These are phyloP conservation scores for Cryptosporidium parvum DNA, from an alignment of 169 alveolate species.

Conservation along the genomic window DNA sequence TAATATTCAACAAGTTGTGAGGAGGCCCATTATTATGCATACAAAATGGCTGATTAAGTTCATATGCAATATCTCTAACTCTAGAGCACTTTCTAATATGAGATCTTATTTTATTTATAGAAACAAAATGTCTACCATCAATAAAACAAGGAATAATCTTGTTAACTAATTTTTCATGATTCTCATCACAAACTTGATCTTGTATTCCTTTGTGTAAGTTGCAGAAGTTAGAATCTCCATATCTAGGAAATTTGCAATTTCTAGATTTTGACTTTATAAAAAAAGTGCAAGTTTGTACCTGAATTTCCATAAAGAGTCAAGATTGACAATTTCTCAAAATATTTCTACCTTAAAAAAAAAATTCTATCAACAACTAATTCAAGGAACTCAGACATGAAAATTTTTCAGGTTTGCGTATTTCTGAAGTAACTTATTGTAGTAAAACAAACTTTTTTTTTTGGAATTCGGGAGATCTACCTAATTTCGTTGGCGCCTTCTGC, in stretches of 20 bases:
- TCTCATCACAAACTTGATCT: not conserved
- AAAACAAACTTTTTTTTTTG: not conserved
- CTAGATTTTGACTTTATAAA: constrained; percentile 47
- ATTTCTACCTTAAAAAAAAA: not conserved
- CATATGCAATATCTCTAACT: constrained; percentile 75
- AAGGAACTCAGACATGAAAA: not conserved
- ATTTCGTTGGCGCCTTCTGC: not conserved
- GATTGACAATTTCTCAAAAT: constrained; percentile 1
- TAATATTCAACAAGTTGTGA: not conserved
- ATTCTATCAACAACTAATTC: not conserved
- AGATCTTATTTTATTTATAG: constrained; percentile 38
- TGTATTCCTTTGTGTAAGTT: constrained; percentile 24
- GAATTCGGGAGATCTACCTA: not conserved
- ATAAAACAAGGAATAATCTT: constrained; percentile 39
- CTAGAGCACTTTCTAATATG: constrained; percentile 65
- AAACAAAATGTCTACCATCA: constrained; percentile 48
- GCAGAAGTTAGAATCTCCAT: constrained; percentile 20
- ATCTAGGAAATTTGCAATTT: constrained; percentile 33
- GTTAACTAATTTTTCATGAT: not conserved
- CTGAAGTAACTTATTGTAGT: not conserved
- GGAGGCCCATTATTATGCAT: constrained; percentile 26
- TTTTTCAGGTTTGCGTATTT: not conserved
- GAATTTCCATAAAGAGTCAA: constrained; percentile 8
- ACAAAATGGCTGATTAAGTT: constrained; percentile 61
- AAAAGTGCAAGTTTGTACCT: constrained; percentile 26